These are phyloP conservation scores for Prunus fruticosa DNA, from an alignment of 306 rosid species.

Conservation along the genomic window DNA sequence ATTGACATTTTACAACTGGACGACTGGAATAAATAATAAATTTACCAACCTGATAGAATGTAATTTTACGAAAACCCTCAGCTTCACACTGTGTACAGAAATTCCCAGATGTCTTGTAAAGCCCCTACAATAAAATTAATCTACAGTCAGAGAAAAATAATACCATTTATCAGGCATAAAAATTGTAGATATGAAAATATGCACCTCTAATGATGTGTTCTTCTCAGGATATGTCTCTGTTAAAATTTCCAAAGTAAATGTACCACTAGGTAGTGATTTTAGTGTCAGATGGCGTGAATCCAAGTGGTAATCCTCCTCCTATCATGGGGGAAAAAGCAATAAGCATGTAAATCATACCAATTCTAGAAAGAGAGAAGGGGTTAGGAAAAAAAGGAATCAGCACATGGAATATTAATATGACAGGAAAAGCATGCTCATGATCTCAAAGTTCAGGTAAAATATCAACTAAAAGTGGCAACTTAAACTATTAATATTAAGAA, in stretches of 20 bases:
- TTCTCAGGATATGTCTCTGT: conserved; percentile 76
- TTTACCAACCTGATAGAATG: conserved; percentile 75
- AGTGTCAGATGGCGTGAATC: conserved; percentile 73
- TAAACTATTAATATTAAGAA: not conserved
- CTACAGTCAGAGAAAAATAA: conserved; percentile 9
- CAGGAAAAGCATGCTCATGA: not conserved
- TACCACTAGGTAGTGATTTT: conserved; percentile 62
- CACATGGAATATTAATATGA: not conserved
- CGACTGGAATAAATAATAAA: not conserved
- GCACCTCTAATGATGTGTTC: conserved; percentile 91
- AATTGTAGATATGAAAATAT: not conserved
- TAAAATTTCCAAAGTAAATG: conserved; percentile 71
- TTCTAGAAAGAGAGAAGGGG: not conserved
- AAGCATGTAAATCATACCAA: conserved; percentile 3
- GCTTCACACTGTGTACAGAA: conserved; percentile 99
- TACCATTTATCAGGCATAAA: not conserved
- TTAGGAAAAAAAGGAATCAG: not conserved
- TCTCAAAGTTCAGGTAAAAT: not conserved
- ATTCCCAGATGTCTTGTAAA: conserved; percentile 88
- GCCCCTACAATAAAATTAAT: conserved; percentile 62
- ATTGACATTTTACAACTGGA: conserved; percentile 10
- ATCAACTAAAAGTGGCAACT: not conserved
- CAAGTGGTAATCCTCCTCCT: conserved; percentile 73
- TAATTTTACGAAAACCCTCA: conserved; percentile 96
- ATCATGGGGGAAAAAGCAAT: conserved; percentile 11